Base-by-base conservation (phyloP, 148 eudicot species). In the Arctostaphylos glauca region DNA sequence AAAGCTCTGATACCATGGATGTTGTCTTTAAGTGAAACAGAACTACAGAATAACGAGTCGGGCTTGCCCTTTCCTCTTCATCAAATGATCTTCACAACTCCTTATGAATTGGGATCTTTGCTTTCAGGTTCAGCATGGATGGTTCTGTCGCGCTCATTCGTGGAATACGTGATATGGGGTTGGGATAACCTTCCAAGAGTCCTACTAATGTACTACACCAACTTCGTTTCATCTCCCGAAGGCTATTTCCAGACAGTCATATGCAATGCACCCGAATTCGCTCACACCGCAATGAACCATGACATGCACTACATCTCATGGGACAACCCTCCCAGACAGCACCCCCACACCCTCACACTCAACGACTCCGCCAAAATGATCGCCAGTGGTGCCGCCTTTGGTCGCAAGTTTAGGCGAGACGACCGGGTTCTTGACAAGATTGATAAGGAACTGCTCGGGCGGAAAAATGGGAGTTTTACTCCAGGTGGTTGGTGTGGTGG, bases 181-280 rank as follows among this genome's bases (percentile, higher is more conserved):
- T 97, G 97, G 97, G 99, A 97, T 59, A 97, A 97, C 82, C 92
- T 97, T 79, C 99, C 99, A 0, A 88, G 99, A 86, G 89, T 91
- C 55, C 73, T 94, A 18, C 96, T 97, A 23, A 94, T 97, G 99
- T 97, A 97, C 89, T 92, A 97, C 87, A 49, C 99, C 48, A 97
- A 97, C 83, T 94, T 97, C 73, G 84, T 93, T 31, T 97, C 99
- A 25, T 93, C 99, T 18, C 99, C 99, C 0, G 99, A 97, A 87
- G 90, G 91, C 87, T 97, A 97, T 81, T 97, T 97, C 77, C 99
- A 97, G 66, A 97, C 99, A 3, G 97, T 94, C 71, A 86, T 93
- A 49, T 97, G 99, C 89, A 97, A 97, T 50, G 89, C 76, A 9
- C 97, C 97, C 0, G 90, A 93, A 79, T 97, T 91, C 76, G 81